Evolutionary conservation across 495 filamentous ascomycete species (phyloP).

Genomic region (Margaritispora aquatica): DNA sequence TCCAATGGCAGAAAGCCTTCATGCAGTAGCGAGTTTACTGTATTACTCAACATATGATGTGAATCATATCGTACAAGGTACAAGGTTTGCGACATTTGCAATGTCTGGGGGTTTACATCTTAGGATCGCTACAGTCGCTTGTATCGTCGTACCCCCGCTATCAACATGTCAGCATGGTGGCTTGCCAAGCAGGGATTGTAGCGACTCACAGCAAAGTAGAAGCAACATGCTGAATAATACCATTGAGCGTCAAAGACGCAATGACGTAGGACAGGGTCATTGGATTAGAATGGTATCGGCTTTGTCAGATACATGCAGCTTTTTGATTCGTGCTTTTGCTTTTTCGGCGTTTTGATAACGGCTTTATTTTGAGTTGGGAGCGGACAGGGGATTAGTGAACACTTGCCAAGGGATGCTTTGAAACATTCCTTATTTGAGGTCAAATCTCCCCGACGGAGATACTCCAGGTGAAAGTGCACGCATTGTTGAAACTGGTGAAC

Average conservation of each 20-base stretch:
- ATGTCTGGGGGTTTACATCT: not conserved
- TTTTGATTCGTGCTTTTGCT: not conserved
- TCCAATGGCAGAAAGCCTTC: not conserved
- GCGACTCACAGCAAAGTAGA: not conserved
- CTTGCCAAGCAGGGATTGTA: not conserved
- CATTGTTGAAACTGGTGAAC: too few relatives aligned
- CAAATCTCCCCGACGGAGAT: not conserved
- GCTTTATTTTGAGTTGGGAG: not conserved
- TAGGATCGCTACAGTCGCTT: too few relatives aligned
- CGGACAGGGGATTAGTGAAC: not conserved
- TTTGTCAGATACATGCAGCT: not conserved
- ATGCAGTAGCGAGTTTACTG: not conserved
- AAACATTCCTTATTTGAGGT: not conserved
- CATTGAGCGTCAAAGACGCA: not conserved
- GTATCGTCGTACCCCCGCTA: too few relatives aligned
- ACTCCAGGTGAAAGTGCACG: not conserved
- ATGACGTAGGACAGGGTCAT: conserved; percentile 1
- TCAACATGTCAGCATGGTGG: not conserved
- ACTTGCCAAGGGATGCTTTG: not conserved
- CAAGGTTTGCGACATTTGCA: not conserved
- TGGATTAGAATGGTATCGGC: not conserved
- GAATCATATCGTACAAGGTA: not conserved
- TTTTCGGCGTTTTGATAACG: not conserved
- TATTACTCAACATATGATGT: not conserved
- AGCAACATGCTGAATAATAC: conserved; percentile 4